A percentile compares a stretch with the other conserved stretches of the same genome.
Conservation (phyloP, 106 monocot genomes). For the Allium sativum region DNA sequence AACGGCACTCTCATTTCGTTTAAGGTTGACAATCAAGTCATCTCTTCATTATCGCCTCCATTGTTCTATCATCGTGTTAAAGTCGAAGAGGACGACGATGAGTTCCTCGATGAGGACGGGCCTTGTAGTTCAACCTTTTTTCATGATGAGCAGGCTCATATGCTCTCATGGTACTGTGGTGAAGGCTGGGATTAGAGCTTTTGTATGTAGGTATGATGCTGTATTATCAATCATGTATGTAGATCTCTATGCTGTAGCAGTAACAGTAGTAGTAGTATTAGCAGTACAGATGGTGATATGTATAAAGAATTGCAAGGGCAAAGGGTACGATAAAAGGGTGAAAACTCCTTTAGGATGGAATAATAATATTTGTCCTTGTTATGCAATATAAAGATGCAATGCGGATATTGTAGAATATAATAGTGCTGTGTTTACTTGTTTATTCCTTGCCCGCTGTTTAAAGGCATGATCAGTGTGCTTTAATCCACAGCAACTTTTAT, state of each 20-base stretch:
- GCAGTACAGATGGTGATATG: too few species aligned
- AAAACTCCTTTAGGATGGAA: too few species aligned
- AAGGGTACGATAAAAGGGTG: too few species aligned
- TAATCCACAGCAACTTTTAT: too few species aligned
- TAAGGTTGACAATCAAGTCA: neutral
- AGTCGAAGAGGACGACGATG: constrained; percentile 21
- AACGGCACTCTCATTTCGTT: constrained; percentile 2
- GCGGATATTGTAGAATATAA: too few species aligned
- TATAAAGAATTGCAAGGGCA: too few species aligned
- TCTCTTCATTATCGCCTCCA: neutral
- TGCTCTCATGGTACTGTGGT: constrained; percentile 26
- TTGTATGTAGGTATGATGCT: neutral
- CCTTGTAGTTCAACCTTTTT: constrained; percentile 33
- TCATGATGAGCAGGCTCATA: constrained; percentile 25
- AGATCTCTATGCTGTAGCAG: neutral
- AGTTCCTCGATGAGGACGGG: constrained; percentile 23
- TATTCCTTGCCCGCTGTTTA: too few species aligned
- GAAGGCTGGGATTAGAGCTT: neutral
- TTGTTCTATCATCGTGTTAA: constrained; percentile 14
- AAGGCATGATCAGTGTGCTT: too few species aligned
- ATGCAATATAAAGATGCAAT: too few species aligned
- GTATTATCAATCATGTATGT: constrained; percentile 12
- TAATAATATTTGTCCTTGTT: too few species aligned
- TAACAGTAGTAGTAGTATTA: neutral
- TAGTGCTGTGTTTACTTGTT: too few species aligned